A percentile compares a stretch with the other conserved stretches of the same genome.
Evolutionary conservation across 2,329 filamentous ascomycete species (phyloP).

Genomic region (Paracamarosporium sp.): DNA sequence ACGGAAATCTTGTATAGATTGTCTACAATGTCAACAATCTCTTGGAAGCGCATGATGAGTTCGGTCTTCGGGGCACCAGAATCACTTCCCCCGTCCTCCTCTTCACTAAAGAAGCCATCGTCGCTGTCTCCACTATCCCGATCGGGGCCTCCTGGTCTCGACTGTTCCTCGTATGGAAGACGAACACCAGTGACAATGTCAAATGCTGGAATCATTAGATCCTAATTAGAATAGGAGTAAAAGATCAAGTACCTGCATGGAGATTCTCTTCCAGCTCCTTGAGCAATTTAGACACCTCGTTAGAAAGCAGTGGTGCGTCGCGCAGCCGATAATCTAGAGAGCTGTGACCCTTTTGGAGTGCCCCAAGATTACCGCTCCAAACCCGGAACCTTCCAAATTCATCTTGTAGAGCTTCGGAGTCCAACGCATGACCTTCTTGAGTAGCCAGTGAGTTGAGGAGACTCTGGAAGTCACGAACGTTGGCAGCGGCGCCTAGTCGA

Average conservation of each 20-base stretch:
- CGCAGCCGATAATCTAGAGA: conserved; percentile 46
- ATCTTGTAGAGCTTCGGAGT: conserved; percentile 39
- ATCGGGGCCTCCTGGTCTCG: conserved; percentile 7
- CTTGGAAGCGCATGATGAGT: conserved; percentile 42
- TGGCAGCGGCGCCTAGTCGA: conserved; percentile 36
- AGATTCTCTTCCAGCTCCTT: conserved; percentile 41
- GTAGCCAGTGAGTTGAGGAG: conserved; percentile 27
- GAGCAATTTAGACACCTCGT: conserved; percentile 42
- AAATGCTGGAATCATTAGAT: conserved; percentile 17
- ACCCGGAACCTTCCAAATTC: conserved; percentile 46
- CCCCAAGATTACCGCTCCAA: conserved; percentile 45
- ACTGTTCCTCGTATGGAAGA: conserved; percentile 42
- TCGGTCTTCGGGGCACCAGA: conserved; percentile 32
- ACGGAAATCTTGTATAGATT: conserved; percentile 47
- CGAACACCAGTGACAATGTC: conserved; percentile 36
- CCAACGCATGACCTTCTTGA: conserved; percentile 26
- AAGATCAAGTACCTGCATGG: conserved; percentile 17
- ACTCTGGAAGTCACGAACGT: conserved; percentile 36
- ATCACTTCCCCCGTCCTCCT: conserved; percentile 33
- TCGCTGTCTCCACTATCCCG: conserved; percentile 30
- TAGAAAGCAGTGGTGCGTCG: conserved; percentile 41
- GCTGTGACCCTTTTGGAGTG: conserved; percentile 45
- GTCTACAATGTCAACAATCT: conserved; percentile 46
- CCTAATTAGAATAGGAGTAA: background rate
- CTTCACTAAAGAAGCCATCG: conserved; percentile 35